Conservation (phyloP, 768 basidiomycete species). For the Tylopilus balloui region DNA sequence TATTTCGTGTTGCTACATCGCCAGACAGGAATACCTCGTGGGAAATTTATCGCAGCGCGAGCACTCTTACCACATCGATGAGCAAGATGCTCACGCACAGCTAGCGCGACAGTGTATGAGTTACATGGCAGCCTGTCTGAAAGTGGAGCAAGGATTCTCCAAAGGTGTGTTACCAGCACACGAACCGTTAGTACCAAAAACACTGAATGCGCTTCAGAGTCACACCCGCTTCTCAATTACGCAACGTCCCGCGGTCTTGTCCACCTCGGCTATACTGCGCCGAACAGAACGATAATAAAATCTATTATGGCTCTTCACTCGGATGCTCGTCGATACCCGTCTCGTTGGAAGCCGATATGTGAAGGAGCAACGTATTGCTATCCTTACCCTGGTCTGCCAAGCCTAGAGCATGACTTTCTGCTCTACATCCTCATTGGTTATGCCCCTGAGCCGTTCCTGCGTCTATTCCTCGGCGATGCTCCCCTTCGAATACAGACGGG, state of each 20-base stretch:
- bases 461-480: not conserved
- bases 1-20: no score
- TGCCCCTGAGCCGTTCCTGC: not conserved
- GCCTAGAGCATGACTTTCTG: not conserved
- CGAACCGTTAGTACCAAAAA: rapidly evolving
- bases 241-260: not conserved
- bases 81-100: not conserved
- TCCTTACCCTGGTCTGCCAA: not conserved
- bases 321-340: not conserved
- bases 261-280: not conserved
- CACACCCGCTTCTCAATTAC: not conserved
- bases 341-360: not conserved
- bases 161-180: not conserved
- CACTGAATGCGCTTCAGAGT: no score
- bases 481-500: not conserved
- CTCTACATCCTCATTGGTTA: not conserved
- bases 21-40: no score
- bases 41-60: not conserved
- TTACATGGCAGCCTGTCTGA: not conserved
- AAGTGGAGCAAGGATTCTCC: not conserved
- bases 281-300: not conserved
- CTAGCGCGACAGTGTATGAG: not conserved
- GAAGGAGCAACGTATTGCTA: not conserved
- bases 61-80: not conserved
- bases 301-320: not conserved